A percentile compares a stretch with the other conserved stretches of the same genome.
Conservation (phyloP, 495 filamentous ascomycete species). For the Lasiosphaeriaceae sp. region DNA sequence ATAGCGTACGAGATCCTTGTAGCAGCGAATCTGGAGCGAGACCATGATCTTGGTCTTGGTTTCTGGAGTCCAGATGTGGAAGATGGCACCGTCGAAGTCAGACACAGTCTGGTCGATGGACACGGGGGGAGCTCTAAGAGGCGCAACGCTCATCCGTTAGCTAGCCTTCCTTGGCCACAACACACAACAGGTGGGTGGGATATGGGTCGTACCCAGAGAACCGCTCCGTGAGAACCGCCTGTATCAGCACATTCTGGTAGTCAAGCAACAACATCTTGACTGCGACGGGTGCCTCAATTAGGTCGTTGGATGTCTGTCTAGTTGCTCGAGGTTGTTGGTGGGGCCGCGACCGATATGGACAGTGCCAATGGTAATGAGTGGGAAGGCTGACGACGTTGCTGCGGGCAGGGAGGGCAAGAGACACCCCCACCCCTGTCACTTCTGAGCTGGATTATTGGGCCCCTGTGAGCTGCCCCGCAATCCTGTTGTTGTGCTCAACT, state of each 20-base stretch:
- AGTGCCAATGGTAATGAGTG: conserved; percentile 4
- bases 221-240: conserved; percentile 90
- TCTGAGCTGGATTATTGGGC: neutral
- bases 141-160: conserved; percentile 5
- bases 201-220: conserved; percentile 83
- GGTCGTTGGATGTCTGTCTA: conserved; percentile 2
- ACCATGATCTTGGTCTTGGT: conserved; percentile 88
- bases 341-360: conserved; percentile 9
- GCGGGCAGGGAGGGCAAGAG: neutral
- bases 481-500: neutral
- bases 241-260: conserved; percentile 97
- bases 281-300: neutral
- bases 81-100: conserved; percentile 96
- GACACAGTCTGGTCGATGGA: conserved; percentile 96
- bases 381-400: conserved; percentile 28
- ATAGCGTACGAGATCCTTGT: conserved; percentile 83
- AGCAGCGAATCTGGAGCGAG: conserved; percentile 92
- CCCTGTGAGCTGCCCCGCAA: conserved; percentile 13
- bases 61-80: conserved; percentile 95
- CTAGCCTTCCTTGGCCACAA: neutral
- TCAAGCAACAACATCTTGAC: conserved; percentile 89
- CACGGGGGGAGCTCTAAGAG: conserved; percentile 66
- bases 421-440: neutral
- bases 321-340: conserved; percentile 9
- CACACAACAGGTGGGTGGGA: conserved; percentile 1